Conservation (phyloP, 2,329 filamentous ascomycete genomes). For the Neophaeococcomyces mojaviensis region DNA sequence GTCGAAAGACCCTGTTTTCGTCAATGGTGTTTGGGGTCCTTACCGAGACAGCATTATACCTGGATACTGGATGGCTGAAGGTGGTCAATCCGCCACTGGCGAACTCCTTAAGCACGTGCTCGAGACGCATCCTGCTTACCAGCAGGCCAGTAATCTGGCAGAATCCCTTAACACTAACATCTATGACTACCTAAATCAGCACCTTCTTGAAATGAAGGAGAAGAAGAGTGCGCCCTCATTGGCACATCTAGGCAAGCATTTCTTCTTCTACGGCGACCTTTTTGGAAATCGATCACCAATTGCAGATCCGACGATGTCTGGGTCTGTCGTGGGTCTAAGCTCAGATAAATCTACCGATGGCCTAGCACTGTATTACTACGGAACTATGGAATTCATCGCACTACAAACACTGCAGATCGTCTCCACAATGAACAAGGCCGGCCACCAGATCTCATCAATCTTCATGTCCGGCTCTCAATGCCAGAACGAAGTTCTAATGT, state of each 20-base stretch:
- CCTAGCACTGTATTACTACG: conserved; percentile 87
- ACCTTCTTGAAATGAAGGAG: conserved; percentile 68
- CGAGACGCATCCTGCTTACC: conserved; percentile 87
- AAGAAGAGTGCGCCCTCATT: conserved; percentile 65
- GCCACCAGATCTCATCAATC: conserved; percentile 81
- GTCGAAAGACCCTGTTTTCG: conserved; percentile 87
- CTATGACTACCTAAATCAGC: conserved; percentile 89
- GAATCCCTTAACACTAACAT: conserved; percentile 80
- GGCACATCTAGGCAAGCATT: conserved; percentile 79
- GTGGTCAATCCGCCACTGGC: conserved; percentile 91
- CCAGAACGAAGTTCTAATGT: conserved; percentile 89
- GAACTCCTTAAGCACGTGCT: conserved; percentile 90
- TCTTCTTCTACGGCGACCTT: conserved; percentile 97
- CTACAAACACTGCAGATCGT: conserved; percentile 95
- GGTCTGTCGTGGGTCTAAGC: conserved; percentile 76
- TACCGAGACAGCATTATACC: conserved; percentile 92
- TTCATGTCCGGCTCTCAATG: conserved; percentile 99
- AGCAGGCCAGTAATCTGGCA: conserved; percentile 69
- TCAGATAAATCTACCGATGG: conserved; percentile 81
- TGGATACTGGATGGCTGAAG: conserved; percentile 93
- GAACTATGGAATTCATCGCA: conserved; percentile 95
- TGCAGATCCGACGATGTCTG: conserved; percentile 87
- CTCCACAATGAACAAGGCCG: conserved; percentile 82
- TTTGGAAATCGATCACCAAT: conserved; percentile 95
- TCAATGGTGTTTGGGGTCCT: conserved; percentile 92